A percentile compares a stretch with the other conserved stretches of the same genome.
Conservation (phyloP, 495 filamentous ascomycete species). For the Tuber brumale region DNA sequence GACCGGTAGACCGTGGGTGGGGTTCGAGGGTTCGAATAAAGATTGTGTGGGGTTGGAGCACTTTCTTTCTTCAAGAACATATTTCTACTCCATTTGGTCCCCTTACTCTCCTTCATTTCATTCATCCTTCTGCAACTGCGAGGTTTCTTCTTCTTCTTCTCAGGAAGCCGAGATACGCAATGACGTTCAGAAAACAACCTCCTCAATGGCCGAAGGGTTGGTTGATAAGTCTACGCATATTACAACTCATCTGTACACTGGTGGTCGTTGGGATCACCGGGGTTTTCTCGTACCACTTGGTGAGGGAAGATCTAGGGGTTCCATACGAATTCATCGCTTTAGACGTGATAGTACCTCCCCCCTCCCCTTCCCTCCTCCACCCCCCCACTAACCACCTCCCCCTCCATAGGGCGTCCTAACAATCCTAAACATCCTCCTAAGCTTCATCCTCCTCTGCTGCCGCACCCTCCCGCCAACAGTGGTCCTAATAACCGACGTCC, state of each 20-base stretch:
- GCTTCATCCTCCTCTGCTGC: slow-evolving; percentile 28
- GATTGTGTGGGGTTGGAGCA: neutral
- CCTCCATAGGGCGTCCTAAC: slow-evolving; percentile 23
- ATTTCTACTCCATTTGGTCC: slow-evolving; percentile 4
- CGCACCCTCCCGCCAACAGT: slow-evolving; percentile 13
- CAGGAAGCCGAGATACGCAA: neutral
- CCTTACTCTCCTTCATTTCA: slow-evolving; percentile 12
- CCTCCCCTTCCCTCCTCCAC: neutral
- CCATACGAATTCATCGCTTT: slow-evolving; percentile 36
- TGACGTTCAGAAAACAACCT: slow-evolving; percentile 28
- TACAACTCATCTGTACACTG: slow-evolving; percentile 22
- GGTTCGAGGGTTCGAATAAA: neutral
- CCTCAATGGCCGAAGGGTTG: slow-evolving; percentile 30
- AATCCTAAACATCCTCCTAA: slow-evolving; percentile 19
- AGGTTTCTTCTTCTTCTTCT: neutral
- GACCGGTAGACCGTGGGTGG: neutral
- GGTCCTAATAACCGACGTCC: slow-evolving; percentile 27
- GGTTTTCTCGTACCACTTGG: slow-evolving; percentile 36
- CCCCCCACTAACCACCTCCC: neutral
- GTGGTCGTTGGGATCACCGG: slow-evolving; percentile 27
- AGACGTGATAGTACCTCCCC: slow-evolving; percentile 30
- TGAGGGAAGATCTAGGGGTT: slow-evolving; percentile 26
- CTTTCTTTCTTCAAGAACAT: neutral
- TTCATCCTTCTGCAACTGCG: neutral
- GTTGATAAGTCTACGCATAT: slow-evolving; percentile 26